A percentile compares a stretch with the other conserved stretches of the same genome.
phyloP scores from a whole-genome alignment of 257 asterid genomes.

The Euphrasia confusa region DNA sequence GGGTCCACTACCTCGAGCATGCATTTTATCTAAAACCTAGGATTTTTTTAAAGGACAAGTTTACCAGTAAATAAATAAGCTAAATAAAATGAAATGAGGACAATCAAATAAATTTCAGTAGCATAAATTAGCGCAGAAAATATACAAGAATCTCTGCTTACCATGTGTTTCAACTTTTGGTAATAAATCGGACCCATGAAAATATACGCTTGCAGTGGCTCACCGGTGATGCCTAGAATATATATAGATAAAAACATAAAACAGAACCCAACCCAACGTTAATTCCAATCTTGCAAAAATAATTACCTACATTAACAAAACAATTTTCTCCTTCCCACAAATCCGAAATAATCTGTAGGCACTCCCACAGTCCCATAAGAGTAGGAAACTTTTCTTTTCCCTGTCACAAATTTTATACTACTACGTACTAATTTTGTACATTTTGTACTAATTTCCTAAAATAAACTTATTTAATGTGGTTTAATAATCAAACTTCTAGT shows the following conservation, averaged over 20 bases:
- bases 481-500: no score
- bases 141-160: slow-evolving; percentile 25
- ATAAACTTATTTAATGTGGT: no score
- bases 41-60: slow-evolving; percentile 8
- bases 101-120: background rate
- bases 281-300: slow-evolving; percentile 1
- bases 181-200: slow-evolving; percentile 99
- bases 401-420: no score
- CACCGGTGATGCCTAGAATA: slow-evolving; percentile 79
- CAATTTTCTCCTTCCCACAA: slow-evolving; percentile 9
- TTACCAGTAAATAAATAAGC: background rate
- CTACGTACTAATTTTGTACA: no score
- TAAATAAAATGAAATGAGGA: slow-evolving; percentile 3
- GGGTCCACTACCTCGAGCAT: slow-evolving; percentile 95
- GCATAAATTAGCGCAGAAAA: slow-evolving; percentile 8
- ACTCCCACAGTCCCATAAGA: background rate
- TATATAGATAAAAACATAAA: slow-evolving; percentile 9
- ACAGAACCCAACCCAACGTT: slow-evolving; percentile 5
- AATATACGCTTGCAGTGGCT: slow-evolving; percentile 88
- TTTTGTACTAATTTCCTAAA: no score
- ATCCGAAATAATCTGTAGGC: background rate
- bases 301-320: background rate
- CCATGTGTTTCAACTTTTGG: slow-evolving; percentile 99
- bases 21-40: slow-evolving; percentile 94
- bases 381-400: no score